Conservation (phyloP, 352 stramenopile species). For the Phytophthora brassicae region DNA sequence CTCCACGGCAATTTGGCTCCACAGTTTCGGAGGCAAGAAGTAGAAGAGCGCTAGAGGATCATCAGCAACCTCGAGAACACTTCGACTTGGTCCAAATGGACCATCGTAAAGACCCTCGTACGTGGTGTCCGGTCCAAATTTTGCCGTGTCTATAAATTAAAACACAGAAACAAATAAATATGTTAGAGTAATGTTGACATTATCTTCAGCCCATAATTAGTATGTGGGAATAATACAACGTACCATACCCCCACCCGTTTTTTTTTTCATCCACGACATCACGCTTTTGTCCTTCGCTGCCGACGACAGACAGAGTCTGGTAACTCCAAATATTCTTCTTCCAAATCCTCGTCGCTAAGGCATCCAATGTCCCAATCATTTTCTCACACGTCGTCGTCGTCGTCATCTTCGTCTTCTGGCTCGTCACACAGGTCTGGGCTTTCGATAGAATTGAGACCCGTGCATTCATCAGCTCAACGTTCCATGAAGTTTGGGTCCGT, state of each 20-base stretch:
- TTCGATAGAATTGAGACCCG: conserved; percentile 6
- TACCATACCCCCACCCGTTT: too few species aligned
- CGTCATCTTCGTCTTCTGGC: too few species aligned
- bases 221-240: neutral
- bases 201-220: neutral
- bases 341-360: conserved; percentile 1
- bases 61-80: neutral
- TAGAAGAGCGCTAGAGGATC: neutral
- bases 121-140: neutral
- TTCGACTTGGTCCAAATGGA: neutral
- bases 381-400: neutral
- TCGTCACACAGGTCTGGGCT: neutral
- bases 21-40: neutral
- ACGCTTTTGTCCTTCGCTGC: neutral
- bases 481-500: conserved; percentile 8
- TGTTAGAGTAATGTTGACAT: neutral
- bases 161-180: too few species aligned
- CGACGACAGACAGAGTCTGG: neutral
- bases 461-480: neutral
- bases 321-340: too few species aligned
- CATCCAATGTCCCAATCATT: conserved; percentile 1
- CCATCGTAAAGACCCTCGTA: neutral
- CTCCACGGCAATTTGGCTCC: neutral
- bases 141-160: neutral
- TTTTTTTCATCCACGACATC: neutral